A percentile compares a stretch with the other conserved stretches of the same genome.
Conservation (phyloP, 2,329 filamentous ascomycete species). For the Macrophomina pseudophaseolina region DNA sequence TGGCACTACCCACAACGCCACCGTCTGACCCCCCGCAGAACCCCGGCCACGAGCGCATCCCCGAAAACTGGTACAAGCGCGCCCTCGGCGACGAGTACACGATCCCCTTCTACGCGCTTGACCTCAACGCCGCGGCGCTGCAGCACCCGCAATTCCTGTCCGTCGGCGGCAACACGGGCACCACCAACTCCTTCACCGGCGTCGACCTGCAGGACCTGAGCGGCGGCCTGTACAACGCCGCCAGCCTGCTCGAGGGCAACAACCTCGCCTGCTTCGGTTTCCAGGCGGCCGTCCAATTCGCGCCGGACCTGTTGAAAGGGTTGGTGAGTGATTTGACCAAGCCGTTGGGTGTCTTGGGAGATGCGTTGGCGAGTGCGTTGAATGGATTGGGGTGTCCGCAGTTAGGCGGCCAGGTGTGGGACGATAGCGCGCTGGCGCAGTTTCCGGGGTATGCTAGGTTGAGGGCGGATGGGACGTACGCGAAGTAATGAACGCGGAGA, state of each 20-base stretch:
- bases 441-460: not conserved
- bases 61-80: conserved; percentile 24
- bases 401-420: conserved; percentile 17
- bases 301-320: conserved; percentile 49
- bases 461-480: not conserved
- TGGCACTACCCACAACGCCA: no score
- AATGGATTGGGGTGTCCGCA: conserved; percentile 27
- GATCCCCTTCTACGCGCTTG: conserved; percentile 1
- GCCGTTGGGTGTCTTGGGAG: conserved; percentile 42
- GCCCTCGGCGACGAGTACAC: conserved; percentile 3
- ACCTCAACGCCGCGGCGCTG: conserved; percentile 25
- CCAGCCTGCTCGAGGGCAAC: conserved; percentile 53
- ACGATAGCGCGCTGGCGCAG: conserved; percentile 17
- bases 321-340: conserved; percentile 42
- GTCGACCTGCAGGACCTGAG: conserved; percentile 44
- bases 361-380: conserved; percentile 34
- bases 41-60: conserved; percentile 20
- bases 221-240: conserved; percentile 49
- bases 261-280: conserved; percentile 54
- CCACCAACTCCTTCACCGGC: conserved; percentile 41
- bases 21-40: not conserved
- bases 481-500: not conserved
- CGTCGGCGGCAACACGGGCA: conserved; percentile 46
- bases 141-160: conserved; percentile 39
- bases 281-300: conserved; percentile 47